Conservation (phyloP, 2,329 filamentous ascomycete genomes). For the Neurospora crassa region DNA sequence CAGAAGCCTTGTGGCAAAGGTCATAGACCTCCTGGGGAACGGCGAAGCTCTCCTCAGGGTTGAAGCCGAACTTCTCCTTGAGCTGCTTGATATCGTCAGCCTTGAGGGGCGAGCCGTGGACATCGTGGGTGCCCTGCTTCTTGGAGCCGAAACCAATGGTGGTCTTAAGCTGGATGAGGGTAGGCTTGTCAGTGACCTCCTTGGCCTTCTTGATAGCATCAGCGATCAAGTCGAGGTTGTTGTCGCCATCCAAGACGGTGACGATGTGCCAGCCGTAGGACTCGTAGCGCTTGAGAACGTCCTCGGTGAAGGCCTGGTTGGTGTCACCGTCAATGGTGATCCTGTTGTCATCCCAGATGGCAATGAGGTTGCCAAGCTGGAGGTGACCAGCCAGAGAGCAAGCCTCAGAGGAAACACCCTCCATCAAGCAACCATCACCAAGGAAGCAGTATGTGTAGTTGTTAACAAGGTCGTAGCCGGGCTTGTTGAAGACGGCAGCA, state of each 20-base stretch:
- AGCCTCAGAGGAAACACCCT: slow-evolving; percentile 92
- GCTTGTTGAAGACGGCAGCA: slow-evolving; percentile 90
- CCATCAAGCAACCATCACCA: slow-evolving; percentile 97
- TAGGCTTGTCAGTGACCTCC: slow-evolving; percentile 89
- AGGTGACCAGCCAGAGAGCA: slow-evolving; percentile 89
- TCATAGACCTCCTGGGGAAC: slow-evolving; percentile 96
- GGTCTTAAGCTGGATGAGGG: slow-evolving; percentile 92
- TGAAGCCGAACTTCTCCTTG: slow-evolving; percentile 93
- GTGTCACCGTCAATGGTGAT: slow-evolving; percentile 94
- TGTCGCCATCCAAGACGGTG: slow-evolving; percentile 78
- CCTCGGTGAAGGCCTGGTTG: slow-evolving; percentile 93
- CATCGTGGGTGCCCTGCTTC: slow-evolving; percentile 86
- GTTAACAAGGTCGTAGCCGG: slow-evolving; percentile 80
- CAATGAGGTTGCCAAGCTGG: slow-evolving; percentile 95
- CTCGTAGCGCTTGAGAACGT: slow-evolving; percentile 90
- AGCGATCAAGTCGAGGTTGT: slow-evolving; percentile 80
- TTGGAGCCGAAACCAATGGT: slow-evolving; percentile 95
- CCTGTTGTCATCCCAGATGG: slow-evolving; percentile 97
- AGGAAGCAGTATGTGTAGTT: slow-evolving; percentile 98
- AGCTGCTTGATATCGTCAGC: slow-evolving; percentile 86
- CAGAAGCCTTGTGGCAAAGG: slow-evolving; percentile 71
- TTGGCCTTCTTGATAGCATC: slow-evolving; percentile 77
- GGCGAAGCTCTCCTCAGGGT: slow-evolving; percentile 85
- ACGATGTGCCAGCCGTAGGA: slow-evolving; percentile 92
- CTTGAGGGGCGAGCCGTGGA: slow-evolving; percentile 95